These are phyloP conservation scores for Neonectria sp. DNA, from an alignment of 2,329 filamentous ascomycete species.

Conservation along the genomic window DNA sequence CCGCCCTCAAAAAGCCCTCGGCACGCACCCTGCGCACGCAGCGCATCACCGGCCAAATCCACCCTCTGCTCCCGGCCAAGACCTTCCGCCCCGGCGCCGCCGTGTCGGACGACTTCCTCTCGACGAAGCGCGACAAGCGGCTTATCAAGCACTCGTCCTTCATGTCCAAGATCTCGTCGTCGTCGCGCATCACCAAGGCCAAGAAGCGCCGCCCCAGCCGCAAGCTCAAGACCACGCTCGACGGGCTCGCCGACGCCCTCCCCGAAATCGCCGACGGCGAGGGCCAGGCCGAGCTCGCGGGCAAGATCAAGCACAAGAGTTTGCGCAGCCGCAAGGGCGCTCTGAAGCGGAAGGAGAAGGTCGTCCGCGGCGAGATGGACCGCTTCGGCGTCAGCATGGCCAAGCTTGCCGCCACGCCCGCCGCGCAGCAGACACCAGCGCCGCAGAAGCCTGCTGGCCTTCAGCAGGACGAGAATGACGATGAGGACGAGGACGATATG, in stretches of 20 bases:
- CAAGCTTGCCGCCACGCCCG: constrained; percentile 69
- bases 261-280: constrained; percentile 71
- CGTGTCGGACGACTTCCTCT: constrained; percentile 72
- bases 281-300: constrained; percentile 62
- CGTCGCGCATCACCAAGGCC: constrained; percentile 25
- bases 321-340: constrained; percentile 83
- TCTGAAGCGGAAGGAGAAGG: constrained; percentile 84
- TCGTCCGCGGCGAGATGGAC: constrained; percentile 86
- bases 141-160: constrained; percentile 86
- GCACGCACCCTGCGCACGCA: constrained; percentile 70
- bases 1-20: constrained; percentile 67
- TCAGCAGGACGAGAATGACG: constrained; percentile 33
- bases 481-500: constrained; percentile 35
- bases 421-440: constrained; percentile 30
- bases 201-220: constrained; percentile 74
- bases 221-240: constrained; percentile 83
- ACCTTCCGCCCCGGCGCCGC: constrained; percentile 66
- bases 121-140: constrained; percentile 87
- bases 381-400: constrained; percentile 89
- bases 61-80: constrained; percentile 67
- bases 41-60: constrained; percentile 64
- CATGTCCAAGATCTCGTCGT: constrained; percentile 46
- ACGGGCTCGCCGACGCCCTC: constrained; percentile 84
- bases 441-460: constrained; percentile 24
- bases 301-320: constrained; percentile 81